These are phyloP conservation scores for Botryotinia calthae DNA, from an alignment of 2,329 filamentous ascomycete genomes.

Conservation along the genomic window DNA sequence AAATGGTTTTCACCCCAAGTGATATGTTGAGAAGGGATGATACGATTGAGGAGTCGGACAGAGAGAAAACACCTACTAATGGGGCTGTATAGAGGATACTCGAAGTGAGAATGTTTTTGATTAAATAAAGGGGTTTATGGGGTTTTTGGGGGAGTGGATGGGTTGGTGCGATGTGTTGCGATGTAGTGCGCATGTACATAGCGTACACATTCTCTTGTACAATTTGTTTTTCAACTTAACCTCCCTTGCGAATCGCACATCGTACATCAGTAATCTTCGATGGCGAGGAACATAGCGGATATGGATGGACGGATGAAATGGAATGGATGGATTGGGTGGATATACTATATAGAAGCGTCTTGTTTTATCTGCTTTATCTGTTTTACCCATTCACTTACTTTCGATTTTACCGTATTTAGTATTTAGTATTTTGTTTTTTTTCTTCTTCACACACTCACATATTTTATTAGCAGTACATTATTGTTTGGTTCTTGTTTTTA, in stretches of 20 bases:
- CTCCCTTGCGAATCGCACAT: background rate
- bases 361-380: background rate
- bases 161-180: background rate
- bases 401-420: background rate
- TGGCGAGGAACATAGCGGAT: background rate
- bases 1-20: constrained; percentile 31
- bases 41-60: constrained; percentile 14
- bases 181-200: constrained; percentile 12
- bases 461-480: background rate
- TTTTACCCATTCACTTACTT: background rate
- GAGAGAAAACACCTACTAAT: constrained; percentile 21
- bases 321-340: background rate
- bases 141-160: background rate
- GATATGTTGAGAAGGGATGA: constrained; percentile 16
- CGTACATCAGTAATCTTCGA: background rate
- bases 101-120: background rate
- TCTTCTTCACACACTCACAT: background rate
- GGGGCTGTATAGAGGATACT: background rate
- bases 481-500: constrained; percentile 4
- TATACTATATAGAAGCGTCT: constrained; percentile 14
- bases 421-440: background rate
- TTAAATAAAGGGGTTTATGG: background rate
- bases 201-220: constrained; percentile 14
- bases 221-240: constrained; percentile 1
- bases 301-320: background rate